Evolutionary conservation across 805 yeast genomes (phyloP).

Genomic region (Wickerhamiella kurtzmanii): DNA sequence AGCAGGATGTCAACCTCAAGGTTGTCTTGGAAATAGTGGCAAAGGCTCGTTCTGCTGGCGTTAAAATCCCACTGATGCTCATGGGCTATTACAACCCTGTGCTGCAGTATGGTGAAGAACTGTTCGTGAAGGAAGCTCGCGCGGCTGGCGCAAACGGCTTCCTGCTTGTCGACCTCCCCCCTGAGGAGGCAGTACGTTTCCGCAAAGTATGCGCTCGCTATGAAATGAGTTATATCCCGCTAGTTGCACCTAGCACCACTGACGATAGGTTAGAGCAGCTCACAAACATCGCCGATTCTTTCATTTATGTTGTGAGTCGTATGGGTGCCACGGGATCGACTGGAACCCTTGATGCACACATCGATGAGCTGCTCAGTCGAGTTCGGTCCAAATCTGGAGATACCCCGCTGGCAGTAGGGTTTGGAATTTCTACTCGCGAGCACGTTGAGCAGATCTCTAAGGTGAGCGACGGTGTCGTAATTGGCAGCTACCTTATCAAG

Average conservation of each 20-base stretch:
- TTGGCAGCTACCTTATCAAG: constrained; percentile 76
- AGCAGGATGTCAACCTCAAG: constrained; percentile 64
- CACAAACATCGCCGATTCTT: constrained; percentile 82
- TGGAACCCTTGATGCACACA: constrained; percentile 45
- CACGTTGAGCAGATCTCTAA: constrained; percentile 71
- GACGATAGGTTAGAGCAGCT: constrained; percentile 71
- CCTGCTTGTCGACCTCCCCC: constrained; percentile 91
- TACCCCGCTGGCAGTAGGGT: constrained; percentile 87
- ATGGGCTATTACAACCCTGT: constrained; percentile 99
- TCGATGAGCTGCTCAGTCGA: constrained; percentile 54
- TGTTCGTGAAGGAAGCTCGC: constrained; percentile 63
- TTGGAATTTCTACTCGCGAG: constrained; percentile 89
- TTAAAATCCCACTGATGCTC: constrained; percentile 73
- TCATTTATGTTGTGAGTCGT: constrained; percentile 89
- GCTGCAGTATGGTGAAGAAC: constrained; percentile 74
- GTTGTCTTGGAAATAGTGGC: constrained; percentile 58
- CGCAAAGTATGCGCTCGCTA: constrained; percentile 54
- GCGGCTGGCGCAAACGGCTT: constrained; percentile 91
- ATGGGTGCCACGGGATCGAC: constrained; percentile 97
- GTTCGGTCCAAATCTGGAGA: constrained; percentile 64
- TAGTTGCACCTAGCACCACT: constrained; percentile 94
- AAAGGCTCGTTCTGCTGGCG: constrained; percentile 69
- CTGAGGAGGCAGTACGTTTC: constrained; percentile 88
- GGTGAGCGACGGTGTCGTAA: constrained; percentile 87
- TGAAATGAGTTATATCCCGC: constrained; percentile 76